These are phyloP conservation scores for Botryotinia globosa DNA, from an alignment of 2,329 filamentous ascomycete species.

Conservation along the genomic window DNA sequence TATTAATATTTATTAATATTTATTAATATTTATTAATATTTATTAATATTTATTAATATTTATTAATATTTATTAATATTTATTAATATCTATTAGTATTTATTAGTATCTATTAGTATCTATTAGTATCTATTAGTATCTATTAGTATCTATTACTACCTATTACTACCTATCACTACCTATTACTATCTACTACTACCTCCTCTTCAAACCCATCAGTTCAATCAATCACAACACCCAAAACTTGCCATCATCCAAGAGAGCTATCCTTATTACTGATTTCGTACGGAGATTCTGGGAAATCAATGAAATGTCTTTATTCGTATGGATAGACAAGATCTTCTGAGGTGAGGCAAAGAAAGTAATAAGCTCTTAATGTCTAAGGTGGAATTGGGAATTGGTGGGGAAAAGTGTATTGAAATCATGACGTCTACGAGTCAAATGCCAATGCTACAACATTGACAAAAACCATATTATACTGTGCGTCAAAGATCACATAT, in stretches of 20 bases:
- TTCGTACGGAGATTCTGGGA: neutral
- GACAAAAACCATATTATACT: neutral
- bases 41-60: too few species aligned
- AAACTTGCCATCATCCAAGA: neutral
- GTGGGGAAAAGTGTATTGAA: neutral
- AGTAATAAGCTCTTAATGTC: neutral
- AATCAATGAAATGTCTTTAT: neutral
- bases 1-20: too few species aligned
- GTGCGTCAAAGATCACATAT: neutral
- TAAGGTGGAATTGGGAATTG: neutral
- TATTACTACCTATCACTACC: too few species aligned
- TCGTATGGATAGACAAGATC: neutral
- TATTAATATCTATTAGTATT: too few species aligned
- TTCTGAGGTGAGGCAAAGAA: neutral
- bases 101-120: too few species aligned
- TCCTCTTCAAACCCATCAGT: too few species aligned
- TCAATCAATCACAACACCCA: neutral
- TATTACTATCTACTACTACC: too few species aligned
- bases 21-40: too few species aligned
- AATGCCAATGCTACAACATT: neutral
- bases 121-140: too few species aligned
- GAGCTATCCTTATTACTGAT: neutral
- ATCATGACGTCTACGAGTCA: slow-evolving; percentile 16
- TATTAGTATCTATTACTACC: too few species aligned
- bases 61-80: too few species aligned